Evolutionary conservation across 495 filamentous ascomycete species (phyloP).

Genomic region (Aspergillus wentii): DNA sequence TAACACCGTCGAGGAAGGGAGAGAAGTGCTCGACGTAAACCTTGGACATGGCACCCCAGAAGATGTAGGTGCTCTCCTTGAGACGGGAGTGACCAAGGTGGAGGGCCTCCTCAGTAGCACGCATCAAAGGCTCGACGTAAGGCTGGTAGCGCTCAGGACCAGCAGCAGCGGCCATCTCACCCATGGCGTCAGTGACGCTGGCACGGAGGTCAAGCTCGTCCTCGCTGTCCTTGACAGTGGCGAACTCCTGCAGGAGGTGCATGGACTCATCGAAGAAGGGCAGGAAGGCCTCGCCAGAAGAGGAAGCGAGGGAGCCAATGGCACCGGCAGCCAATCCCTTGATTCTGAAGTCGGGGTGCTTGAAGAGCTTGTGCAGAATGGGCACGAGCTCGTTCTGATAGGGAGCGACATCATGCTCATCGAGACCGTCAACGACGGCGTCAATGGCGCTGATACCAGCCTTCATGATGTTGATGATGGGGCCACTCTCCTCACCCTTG

Average conservation of each 20-base stretch:
- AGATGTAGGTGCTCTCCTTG: conserved; percentile 91
- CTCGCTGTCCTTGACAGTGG: conserved; percentile 78
- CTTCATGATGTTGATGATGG: conserved; percentile 76
- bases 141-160: conserved; percentile 82
- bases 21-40: conserved; percentile 90
- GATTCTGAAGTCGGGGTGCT: conserved; percentile 79
- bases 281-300: conserved; percentile 74
- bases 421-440: conserved; percentile 84
- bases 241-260: conserved; percentile 76
- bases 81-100: conserved; percentile 85
- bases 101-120: conserved; percentile 85
- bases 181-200: conserved; percentile 85
- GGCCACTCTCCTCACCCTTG: conserved; percentile 55
- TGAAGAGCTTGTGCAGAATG: conserved; percentile 74
- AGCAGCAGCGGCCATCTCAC: conserved; percentile 84
- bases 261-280: conserved; percentile 89
- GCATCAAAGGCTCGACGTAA: conserved; percentile 84
- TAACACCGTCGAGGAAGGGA: conserved; percentile 78
- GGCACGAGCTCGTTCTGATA: conserved; percentile 81
- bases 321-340: conserved; percentile 86
- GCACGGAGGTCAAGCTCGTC: conserved; percentile 89
- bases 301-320: conserved; percentile 81
- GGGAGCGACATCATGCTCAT: conserved; percentile 68
- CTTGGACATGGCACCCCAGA: conserved; percentile 92
- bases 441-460: conserved; percentile 89